A percentile compares a stretch with the other conserved stretches of the same genome.
These are phyloP conservation scores for Clarireedia sp. DNA, from an alignment of 2,329 filamentous ascomycete genomes.

Conservation along the genomic window DNA sequence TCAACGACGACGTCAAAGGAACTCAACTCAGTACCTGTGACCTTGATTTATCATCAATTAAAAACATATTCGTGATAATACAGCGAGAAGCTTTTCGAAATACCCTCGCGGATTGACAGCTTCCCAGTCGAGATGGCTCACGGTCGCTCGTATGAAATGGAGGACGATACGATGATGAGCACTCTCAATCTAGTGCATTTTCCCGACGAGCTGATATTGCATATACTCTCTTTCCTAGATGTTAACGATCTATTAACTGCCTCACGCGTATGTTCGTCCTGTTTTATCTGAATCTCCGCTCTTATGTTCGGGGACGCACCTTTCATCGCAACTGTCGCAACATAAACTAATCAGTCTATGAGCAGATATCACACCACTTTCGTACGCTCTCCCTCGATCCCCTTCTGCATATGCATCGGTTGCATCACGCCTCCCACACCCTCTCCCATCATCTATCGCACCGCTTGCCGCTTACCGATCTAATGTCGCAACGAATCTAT, in stretches of 20 bases:
- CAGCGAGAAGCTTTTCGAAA: not conserved
- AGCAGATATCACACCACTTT: constrained; percentile 43
- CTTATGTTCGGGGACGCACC: not conserved
- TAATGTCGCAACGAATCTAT: constrained; percentile 58
- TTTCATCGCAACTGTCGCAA: not conserved
- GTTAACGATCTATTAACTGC: constrained; percentile 32
- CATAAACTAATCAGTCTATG: not conserved
- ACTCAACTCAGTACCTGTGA: not conserved
- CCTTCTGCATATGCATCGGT: constrained; percentile 55
- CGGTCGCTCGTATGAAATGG: not conserved
- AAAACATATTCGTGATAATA: not conserved
- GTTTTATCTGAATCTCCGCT: too few species aligned
- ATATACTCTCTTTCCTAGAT: constrained; percentile 36
- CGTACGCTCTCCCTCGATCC: constrained; percentile 55
- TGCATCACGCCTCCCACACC: constrained; percentile 45
- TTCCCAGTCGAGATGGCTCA: not conserved
- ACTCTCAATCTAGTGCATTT: constrained; percentile 2
- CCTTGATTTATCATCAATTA: not conserved
- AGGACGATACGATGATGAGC: not conserved
- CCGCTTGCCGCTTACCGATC: constrained; percentile 52
- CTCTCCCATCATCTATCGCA: constrained; percentile 50
- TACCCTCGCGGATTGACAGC: not conserved
- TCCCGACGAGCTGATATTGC: constrained; percentile 35
- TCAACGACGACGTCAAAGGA: not conserved
- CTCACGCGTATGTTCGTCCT: constrained; percentile 2